Percentiles rank a stretch among this genome's conserved stretches.
Evolutionary conservation across 352 stramenopile genomes (phyloP).

Genomic region (Globisporangium iwayamae): DNA sequence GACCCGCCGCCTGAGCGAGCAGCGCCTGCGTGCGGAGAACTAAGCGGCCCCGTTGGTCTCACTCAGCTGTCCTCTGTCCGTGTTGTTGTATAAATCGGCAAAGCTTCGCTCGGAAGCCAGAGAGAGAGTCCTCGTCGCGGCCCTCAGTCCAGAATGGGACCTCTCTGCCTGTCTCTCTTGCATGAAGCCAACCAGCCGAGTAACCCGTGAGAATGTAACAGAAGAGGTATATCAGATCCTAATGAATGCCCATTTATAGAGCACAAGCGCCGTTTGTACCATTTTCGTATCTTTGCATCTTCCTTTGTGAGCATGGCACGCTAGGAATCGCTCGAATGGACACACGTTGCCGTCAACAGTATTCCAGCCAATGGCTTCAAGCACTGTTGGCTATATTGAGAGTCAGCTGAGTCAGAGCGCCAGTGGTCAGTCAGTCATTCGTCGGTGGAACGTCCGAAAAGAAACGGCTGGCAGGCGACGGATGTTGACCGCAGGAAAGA

Average conservation of each 20-base stretch:
- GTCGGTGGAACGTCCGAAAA: no score
- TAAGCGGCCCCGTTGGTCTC: background rate
- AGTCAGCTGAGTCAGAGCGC: no score
- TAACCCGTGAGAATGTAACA: background rate
- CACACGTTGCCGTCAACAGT: no score
- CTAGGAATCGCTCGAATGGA: no score
- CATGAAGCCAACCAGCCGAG: background rate
- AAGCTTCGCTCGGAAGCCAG: background rate
- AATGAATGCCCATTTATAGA: slow-evolving; percentile 3
- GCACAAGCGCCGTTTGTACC: background rate
- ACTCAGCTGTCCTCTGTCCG: background rate
- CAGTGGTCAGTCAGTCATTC: no score
- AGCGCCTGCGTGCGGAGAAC: slow-evolving; percentile 5
- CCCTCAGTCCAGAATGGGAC: background rate
- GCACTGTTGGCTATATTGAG: no score
- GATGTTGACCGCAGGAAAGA: no score
- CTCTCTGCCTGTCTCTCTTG: background rate
- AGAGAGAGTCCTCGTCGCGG: background rate
- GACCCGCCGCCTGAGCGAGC: slow-evolving; percentile 9
- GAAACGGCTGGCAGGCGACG: no score
- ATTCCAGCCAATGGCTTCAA: no score
- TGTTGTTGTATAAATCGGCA: slow-evolving; percentile 4
- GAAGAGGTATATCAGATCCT: background rate
- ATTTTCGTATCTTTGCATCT: background rate
- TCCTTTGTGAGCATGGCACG: no score